Percentiles rank a stretch among this genome's conserved stretches.
Evolutionary conservation across 441 rosid species (phyloP).

Genomic region (Euphorbia celastroides): DNA sequence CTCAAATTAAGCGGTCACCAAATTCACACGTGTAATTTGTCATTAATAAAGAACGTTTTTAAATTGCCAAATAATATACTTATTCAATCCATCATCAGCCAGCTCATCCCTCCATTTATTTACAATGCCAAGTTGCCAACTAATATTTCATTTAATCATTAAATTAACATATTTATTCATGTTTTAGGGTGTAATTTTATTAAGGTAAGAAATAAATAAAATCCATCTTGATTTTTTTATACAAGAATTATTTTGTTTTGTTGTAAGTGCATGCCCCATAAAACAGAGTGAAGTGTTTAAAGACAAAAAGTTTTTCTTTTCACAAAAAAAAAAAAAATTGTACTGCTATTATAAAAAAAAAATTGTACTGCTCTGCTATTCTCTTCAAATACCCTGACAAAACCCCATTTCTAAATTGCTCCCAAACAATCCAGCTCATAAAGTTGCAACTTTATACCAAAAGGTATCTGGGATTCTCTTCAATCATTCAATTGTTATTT

Average conservation of each 20-base stretch:
- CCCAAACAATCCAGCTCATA: constrained; percentile 15
- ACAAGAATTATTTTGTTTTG: neutral
- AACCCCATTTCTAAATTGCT: neutral
- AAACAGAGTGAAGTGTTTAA: constrained; percentile 25
- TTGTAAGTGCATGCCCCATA: constrained; percentile 3
- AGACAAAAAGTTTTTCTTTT: constrained; percentile 24
- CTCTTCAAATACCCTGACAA: constrained; percentile 1
- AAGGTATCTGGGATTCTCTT: constrained; percentile 10
- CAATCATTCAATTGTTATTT: neutral
- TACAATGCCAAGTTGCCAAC: neutral
- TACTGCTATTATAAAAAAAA: too few species aligned
- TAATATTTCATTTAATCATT: too few species aligned
- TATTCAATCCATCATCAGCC: neutral
- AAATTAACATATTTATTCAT: too few species aligned
- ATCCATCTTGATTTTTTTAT: neutral
- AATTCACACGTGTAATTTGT: neutral
- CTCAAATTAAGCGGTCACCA: neutral
- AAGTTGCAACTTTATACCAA: neutral
- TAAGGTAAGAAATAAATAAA: too few species aligned
- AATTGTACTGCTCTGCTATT: neutral
- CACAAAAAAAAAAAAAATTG: too few species aligned
- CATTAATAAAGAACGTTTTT: neutral
- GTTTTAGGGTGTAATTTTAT: too few species aligned
- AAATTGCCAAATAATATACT: neutral
- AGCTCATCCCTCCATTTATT: neutral